phyloP scores from a whole-genome alignment of 2,329 filamentous ascomycete species.

The Blastomyces emzantsi region DNA sequence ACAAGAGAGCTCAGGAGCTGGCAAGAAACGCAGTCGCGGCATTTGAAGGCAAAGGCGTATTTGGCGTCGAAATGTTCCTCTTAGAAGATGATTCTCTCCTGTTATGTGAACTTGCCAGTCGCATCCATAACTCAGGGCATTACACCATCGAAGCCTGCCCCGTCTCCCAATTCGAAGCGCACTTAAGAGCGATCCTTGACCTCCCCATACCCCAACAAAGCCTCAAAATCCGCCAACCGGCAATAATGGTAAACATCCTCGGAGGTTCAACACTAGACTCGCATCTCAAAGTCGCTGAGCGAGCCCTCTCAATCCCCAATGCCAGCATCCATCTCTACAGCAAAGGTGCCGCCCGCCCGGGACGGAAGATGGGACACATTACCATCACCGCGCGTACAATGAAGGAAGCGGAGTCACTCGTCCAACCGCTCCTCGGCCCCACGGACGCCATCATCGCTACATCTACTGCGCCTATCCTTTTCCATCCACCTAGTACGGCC shows the following conservation, averaged over 20 bases:
- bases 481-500: constrained; percentile 23
- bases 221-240: constrained; percentile 39
- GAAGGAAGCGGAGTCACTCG: constrained; percentile 56
- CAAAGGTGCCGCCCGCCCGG: constrained; percentile 72
- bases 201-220: constrained; percentile 50
- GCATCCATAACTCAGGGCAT: constrained; percentile 86
- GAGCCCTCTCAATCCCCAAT: constrained; percentile 49
- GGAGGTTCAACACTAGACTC: constrained; percentile 50
- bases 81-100: constrained; percentile 62
- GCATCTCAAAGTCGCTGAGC: constrained; percentile 51
- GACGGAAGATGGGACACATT: constrained; percentile 92
- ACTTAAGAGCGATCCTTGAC: constrained; percentile 74
- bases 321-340: constrained; percentile 79
- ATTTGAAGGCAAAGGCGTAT: constrained; percentile 83
- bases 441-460: constrained; percentile 67
- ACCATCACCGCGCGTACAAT: constrained; percentile 66
- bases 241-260: constrained; percentile 49
- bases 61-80: constrained; percentile 94
- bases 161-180: constrained; percentile 85
- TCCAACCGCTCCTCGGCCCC: constrained; percentile 64
- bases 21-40: constrained; percentile 69
- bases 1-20: constrained; percentile 60
- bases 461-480: constrained; percentile 30
- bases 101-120: constrained; percentile 79
- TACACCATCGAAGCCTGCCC: constrained; percentile 89